phyloP scores from a whole-genome alignment of 2,329 filamentous ascomycete species.

The Lomentospora prolificans region DNA sequence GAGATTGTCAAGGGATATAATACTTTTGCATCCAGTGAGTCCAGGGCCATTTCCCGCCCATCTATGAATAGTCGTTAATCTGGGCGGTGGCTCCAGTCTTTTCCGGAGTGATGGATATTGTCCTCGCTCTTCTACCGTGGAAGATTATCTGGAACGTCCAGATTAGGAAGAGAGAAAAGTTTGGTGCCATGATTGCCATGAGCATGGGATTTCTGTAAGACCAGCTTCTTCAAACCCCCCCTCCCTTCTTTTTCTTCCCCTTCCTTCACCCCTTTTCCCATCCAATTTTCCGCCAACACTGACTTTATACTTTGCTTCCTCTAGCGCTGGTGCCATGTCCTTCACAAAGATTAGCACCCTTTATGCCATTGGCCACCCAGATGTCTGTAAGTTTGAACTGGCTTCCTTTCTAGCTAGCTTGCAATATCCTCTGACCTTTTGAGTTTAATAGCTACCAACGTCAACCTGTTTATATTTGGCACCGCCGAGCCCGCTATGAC shows the following conservation, averaged over 20 bases:
- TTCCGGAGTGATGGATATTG: constrained; percentile 25
- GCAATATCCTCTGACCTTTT: neutral
- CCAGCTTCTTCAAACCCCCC: neutral
- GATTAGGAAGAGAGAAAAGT: constrained; percentile 27
- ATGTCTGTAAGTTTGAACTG: constrained; percentile 9
- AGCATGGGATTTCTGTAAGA: constrained; percentile 30
- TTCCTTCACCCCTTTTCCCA: neutral
- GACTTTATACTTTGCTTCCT: constrained; percentile 1
- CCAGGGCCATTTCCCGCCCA: no score
- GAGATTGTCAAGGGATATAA: neutral
- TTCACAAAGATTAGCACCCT: constrained; percentile 19
- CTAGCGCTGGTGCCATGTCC: constrained; percentile 20
- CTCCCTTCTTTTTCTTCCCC: neutral
- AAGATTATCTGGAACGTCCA: constrained; percentile 26
- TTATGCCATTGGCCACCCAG: constrained; percentile 12
- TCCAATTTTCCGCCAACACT: neutral
- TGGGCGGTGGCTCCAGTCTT: no score
- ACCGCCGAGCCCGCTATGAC: constrained; percentile 14
- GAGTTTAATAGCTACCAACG: constrained; percentile 7
- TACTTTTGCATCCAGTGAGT: constrained; percentile 7
- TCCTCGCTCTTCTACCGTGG: constrained; percentile 29
- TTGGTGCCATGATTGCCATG: constrained; percentile 29
- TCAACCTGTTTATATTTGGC: constrained; percentile 14
- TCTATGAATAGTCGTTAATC: no score
- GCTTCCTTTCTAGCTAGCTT: neutral